These are phyloP conservation scores for Globisporangium heterothallicum DNA, from an alignment of 352 stramenopile genomes.

Conservation along the genomic window DNA sequence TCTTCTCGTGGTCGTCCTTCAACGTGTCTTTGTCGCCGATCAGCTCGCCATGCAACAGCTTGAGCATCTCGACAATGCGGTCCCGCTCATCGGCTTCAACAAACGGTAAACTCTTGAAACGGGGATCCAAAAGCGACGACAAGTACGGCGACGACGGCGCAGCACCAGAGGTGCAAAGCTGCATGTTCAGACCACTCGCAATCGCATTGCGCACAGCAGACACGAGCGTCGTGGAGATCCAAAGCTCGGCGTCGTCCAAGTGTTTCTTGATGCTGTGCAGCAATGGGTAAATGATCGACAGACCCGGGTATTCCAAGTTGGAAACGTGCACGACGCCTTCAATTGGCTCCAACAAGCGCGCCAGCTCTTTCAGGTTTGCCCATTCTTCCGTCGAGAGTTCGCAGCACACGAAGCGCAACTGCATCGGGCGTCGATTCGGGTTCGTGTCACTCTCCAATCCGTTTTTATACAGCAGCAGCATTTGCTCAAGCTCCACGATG, in stretches of 20 bases:
- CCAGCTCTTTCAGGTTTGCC: slow-evolving; percentile 63
- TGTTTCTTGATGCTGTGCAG: slow-evolving; percentile 72
- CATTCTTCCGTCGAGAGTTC: slow-evolving; percentile 65
- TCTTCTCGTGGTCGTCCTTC: slow-evolving; percentile 23
- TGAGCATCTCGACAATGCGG: slow-evolving; percentile 44
- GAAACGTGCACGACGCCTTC: slow-evolving; percentile 64
- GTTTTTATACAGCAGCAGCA: slow-evolving; percentile 69
- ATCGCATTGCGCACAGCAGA: slow-evolving; percentile 57
- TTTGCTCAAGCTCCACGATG: slow-evolving; percentile 70
- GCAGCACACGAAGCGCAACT: slow-evolving; percentile 73
- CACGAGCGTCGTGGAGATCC: slow-evolving; percentile 60
- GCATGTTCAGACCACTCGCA: slow-evolving; percentile 34
- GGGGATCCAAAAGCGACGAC: slow-evolving; percentile 61
- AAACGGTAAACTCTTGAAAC: slow-evolving; percentile 73
- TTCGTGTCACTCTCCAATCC: slow-evolving; percentile 70
- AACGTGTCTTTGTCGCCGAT: slow-evolving; percentile 19
- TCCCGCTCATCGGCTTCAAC: slow-evolving; percentile 46
- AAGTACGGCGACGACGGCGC: slow-evolving; percentile 50
- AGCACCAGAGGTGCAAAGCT: slow-evolving; percentile 44
- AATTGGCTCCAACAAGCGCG: slow-evolving; percentile 54
- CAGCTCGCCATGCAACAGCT: slow-evolving; percentile 40
- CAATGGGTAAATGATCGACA: slow-evolving; percentile 67
- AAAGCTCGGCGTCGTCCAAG: slow-evolving; percentile 49
- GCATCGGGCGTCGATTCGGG: slow-evolving; percentile 65
- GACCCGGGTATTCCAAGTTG: slow-evolving; percentile 51